These are phyloP conservation scores for Syncephalastrum contaminatum DNA, from an alignment of 371 early-diverging fungal species.

Conservation along the genomic window DNA sequence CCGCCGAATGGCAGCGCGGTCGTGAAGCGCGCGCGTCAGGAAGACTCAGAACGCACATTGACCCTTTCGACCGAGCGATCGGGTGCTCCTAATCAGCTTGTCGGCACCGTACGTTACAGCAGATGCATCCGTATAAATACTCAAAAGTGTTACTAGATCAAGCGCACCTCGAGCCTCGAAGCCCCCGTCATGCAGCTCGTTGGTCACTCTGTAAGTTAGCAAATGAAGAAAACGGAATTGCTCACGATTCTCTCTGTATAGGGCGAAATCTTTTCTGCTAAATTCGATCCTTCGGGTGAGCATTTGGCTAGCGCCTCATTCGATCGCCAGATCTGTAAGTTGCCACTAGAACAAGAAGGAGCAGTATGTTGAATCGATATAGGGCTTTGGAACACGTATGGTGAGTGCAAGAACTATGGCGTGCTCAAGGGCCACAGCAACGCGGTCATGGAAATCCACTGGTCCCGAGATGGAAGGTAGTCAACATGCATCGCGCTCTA, in stretches of 20 bases:
- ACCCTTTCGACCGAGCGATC: conserved; percentile 49
- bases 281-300: conserved; percentile 85
- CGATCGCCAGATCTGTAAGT: conserved; percentile 81
- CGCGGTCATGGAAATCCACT: conserved; percentile 84
- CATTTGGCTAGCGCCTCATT: conserved; percentile 83
- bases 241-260: conserved; percentile 28
- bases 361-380: conserved; percentile 3
- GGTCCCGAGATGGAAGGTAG: conserved; percentile 83
- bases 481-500: not conserved
- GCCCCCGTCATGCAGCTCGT: conserved; percentile 88
- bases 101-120: conserved; percentile 55
- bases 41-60: conserved; percentile 40
- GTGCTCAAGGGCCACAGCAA: conserved; percentile 85
- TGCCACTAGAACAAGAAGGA: not conserved
- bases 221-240: conserved; percentile 2
- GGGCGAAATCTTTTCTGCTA: conserved; percentile 83
- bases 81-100: conserved; percentile 56
- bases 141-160: conserved; percentile 43
- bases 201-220: conserved; percentile 65
- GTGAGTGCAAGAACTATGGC: conserved; percentile 87
- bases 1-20: conserved; percentile 42
- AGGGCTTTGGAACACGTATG: conserved; percentile 93
- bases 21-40: conserved; percentile 54
- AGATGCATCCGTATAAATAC: not conserved
- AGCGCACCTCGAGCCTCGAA: conserved; percentile 82